Percentiles rank a stretch among this genome's conserved stretches.
Conservation (phyloP, 192 early-diverging fungal species). For the Lobosporangium transversale region DNA sequence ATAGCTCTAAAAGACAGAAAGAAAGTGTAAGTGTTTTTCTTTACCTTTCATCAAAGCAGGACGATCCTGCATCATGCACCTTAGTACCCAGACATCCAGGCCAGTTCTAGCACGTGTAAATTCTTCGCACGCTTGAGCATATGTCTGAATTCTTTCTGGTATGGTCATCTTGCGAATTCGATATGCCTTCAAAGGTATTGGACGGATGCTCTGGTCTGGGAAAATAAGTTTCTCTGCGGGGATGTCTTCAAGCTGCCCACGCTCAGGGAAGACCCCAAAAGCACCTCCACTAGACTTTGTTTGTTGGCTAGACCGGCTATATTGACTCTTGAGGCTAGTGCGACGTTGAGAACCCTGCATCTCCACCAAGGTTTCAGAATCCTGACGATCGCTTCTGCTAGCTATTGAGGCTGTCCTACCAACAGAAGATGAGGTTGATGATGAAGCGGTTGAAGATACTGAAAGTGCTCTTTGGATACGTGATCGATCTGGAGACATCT, state of each 20-base stretch:
- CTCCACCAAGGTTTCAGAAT: slow-evolving; percentile 2
- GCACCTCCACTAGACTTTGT: slow-evolving; percentile 9
- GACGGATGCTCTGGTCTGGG: slow-evolving; percentile 37
- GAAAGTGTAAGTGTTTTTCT: neutral
- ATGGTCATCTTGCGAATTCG: slow-evolving; percentile 28
- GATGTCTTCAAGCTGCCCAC: slow-evolving; percentile 9
- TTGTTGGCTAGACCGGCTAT: slow-evolving; percentile 8
- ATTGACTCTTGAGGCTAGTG: slow-evolving; percentile 13
- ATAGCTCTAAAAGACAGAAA: too few species aligned
- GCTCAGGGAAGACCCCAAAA: slow-evolving; percentile 24
- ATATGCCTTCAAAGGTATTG: slow-evolving; percentile 38
- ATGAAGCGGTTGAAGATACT: slow-evolving; percentile 30
- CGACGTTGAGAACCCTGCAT: slow-evolving; percentile 6
- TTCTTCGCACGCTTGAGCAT: slow-evolving; percentile 29
- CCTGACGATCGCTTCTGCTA: neutral
- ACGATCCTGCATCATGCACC: slow-evolving; percentile 44
- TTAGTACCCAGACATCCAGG: slow-evolving; percentile 32
- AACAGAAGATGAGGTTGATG: neutral
- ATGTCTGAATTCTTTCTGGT: slow-evolving; percentile 19
- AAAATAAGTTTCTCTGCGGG: slow-evolving; percentile 23
- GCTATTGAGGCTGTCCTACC: neutral
- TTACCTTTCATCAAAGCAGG: slow-evolving; percentile 48
- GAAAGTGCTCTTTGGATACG: slow-evolving; percentile 17
- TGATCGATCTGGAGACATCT: slow-evolving; percentile 15
- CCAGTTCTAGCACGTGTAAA: slow-evolving; percentile 39